Conservation (phyloP, 1,284 basidiomycete species). For the Malassezia globosa region DNA sequence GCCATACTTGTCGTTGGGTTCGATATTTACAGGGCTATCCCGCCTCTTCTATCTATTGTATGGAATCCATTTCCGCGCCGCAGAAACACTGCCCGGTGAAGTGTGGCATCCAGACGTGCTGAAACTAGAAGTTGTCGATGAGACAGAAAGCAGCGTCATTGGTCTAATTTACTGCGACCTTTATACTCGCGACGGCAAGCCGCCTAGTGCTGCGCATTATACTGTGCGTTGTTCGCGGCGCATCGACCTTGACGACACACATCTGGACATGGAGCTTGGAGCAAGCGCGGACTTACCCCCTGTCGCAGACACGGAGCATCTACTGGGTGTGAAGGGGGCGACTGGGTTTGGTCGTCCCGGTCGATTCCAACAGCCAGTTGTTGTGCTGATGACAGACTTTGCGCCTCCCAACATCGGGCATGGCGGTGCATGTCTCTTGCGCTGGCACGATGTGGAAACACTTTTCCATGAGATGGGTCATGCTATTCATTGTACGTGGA, state of each 20-base stretch:
- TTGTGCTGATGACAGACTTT: constrained; percentile 85
- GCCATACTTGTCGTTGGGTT: constrained; percentile 40
- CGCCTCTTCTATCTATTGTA: constrained; percentile 37
- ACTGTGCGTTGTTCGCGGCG: constrained; percentile 88
- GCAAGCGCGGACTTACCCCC: neutral
- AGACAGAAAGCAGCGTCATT: constrained; percentile 63
- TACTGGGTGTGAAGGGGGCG: constrained; percentile 31
- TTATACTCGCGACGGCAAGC: constrained; percentile 72
- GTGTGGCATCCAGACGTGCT: constrained; percentile 79
- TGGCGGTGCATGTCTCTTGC: constrained; percentile 59
- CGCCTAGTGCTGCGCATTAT: constrained; percentile 86
- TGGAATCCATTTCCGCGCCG: constrained; percentile 37
- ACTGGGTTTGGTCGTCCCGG: constrained; percentile 50
- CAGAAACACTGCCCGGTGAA: constrained; percentile 56
- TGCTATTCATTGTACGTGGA: constrained; percentile 97
- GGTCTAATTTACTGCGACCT: constrained; percentile 93
- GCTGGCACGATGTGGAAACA: constrained; percentile 89
- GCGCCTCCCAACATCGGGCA: constrained; percentile 56
- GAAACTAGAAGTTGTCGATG: constrained; percentile 84
- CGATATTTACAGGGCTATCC: constrained; percentile 40
- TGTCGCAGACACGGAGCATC: constrained; percentile 14
- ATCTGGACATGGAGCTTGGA: constrained; percentile 52
- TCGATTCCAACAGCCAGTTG: constrained; percentile 71
- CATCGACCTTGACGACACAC: constrained; percentile 75
- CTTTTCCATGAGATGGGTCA: constrained; percentile 99